Percentiles rank a stretch among this genome's conserved stretches.
These are phyloP conservation scores for Aleurites moluccanus DNA, from an alignment of 441 rosid species.

Conservation along the genomic window DNA sequence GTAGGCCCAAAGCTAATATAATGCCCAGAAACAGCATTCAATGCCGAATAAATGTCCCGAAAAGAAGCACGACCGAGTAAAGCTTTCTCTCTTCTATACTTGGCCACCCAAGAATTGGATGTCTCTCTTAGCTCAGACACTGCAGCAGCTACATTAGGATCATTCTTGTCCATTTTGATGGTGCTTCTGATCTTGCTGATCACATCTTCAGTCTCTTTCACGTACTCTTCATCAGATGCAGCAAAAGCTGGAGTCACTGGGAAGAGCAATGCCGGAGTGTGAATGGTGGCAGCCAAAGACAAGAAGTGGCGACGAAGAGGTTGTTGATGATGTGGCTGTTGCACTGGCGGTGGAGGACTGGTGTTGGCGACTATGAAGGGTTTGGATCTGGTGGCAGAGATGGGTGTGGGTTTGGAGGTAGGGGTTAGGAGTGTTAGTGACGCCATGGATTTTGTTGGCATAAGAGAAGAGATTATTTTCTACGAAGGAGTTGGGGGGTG, in stretches of 20 bases:
- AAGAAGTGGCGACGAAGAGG: constrained; percentile 56
- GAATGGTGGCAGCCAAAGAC: constrained; percentile 35
- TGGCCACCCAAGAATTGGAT: constrained; percentile 87
- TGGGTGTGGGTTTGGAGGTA: constrained; percentile 41
- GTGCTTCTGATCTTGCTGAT: constrained; percentile 71
- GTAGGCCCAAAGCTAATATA: constrained; percentile 95
- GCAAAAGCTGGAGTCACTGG: constrained; percentile 49
- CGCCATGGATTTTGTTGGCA: constrained; percentile 45
- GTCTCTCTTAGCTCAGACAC: constrained; percentile 74
- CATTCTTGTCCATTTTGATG: constrained; percentile 64
- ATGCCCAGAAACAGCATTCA: constrained; percentile 89
- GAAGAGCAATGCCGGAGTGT: constrained; percentile 18
- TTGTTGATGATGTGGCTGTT: constrained; percentile 5
- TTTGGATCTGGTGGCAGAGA: constrained; percentile 39
- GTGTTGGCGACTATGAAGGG: constrained; percentile 12
- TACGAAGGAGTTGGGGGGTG: constrained; percentile 3
- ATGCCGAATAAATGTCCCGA: constrained; percentile 81
- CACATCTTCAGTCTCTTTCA: constrained; percentile 68
- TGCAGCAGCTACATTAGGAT: constrained; percentile 72
- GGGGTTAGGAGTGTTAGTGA: constrained; percentile 61
- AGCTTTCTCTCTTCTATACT: constrained; percentile 86
- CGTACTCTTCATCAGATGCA: constrained; percentile 64
- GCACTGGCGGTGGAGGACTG: constrained; percentile 18
- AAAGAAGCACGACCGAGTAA: constrained; percentile 71
- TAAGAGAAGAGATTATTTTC: constrained; percentile 19